Conservation (phyloP, 164 flowering plant genomes). For the Tetrastigma voinierianum region DNA sequence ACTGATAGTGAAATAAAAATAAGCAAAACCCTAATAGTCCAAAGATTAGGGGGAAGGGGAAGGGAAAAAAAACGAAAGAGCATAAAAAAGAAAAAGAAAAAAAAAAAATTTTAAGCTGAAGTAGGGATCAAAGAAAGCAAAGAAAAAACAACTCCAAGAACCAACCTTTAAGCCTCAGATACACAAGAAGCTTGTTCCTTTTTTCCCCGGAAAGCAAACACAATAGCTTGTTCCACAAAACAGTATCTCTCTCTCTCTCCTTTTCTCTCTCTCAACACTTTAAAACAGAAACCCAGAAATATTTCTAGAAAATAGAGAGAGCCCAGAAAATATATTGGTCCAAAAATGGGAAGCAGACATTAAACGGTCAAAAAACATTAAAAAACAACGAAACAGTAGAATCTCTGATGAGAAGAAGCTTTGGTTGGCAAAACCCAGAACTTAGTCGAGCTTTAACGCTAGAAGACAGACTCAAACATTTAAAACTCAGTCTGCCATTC, state of each 20-base stretch:
- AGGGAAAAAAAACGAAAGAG: no score
- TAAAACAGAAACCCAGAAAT: slow-evolving; percentile 7
- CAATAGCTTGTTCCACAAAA: slow-evolving; percentile 27
- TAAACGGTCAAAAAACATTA: slow-evolving; percentile 26
- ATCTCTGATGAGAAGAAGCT: neutral
- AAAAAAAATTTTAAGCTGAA: neutral
- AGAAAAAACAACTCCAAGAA: slow-evolving; percentile 16
- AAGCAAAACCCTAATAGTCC: neutral
- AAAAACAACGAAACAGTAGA: slow-evolving; percentile 1
- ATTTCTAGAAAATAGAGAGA: neutral
- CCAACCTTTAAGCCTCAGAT: slow-evolving; percentile 38
- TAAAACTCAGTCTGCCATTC: slow-evolving; percentile 14
- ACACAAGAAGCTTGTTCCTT: slow-evolving; percentile 7
- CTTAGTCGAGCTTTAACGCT: slow-evolving; percentile 3
- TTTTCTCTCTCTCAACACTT: neutral
- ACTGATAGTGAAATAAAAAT: neutral
- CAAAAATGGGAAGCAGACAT: neutral
- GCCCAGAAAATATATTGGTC: slow-evolving; percentile 8
- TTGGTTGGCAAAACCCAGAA: slow-evolving; percentile 8
- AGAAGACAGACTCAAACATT: slow-evolving; percentile 3
- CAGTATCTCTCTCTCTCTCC: slow-evolving; percentile 7
- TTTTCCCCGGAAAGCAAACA: slow-evolving; percentile 23
- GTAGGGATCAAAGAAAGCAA: slow-evolving; percentile 15
- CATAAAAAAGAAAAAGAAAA: neutral
- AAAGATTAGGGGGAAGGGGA: neutral